phyloP scores from a whole-genome alignment of 345 rosid genomes.

The Brassica rapa region DNA sequence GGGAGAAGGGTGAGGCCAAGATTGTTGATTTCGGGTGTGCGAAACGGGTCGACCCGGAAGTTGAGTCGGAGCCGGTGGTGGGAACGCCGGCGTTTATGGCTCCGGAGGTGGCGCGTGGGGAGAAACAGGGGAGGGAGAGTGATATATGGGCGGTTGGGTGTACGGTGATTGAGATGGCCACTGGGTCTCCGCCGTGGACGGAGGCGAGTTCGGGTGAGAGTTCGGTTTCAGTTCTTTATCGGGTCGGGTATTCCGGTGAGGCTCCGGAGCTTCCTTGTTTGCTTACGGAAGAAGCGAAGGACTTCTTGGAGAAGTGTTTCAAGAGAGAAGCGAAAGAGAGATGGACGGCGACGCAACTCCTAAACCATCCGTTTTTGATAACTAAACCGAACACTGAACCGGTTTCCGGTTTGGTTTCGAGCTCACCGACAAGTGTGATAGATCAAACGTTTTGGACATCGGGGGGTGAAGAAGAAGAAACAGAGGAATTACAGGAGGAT shows the following conservation, averaged over 20 bases:
- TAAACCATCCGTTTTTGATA: slow-evolving; percentile 53
- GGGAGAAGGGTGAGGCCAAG: slow-evolving; percentile 50
- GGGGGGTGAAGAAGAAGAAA: slow-evolving; percentile 38
- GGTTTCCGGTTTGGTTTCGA: slow-evolving; percentile 45
- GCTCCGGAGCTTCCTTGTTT: slow-evolving; percentile 51
- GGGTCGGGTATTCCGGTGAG: slow-evolving; percentile 51
- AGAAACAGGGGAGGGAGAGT: slow-evolving; percentile 57
- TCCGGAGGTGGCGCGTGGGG: slow-evolving; percentile 87
- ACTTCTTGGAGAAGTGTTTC: slow-evolving; percentile 63
- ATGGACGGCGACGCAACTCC: slow-evolving; percentile 56
- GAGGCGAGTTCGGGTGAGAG: slow-evolving; percentile 19
- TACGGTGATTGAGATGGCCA: slow-evolving; percentile 76
- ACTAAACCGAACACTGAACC: slow-evolving; percentile 33
- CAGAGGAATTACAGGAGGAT: slow-evolving; percentile 38
- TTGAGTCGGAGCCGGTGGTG: slow-evolving; percentile 21
- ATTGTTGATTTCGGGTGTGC: slow-evolving; percentile 83
- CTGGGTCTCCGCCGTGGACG: slow-evolving; percentile 58
- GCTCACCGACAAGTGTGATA: slow-evolving; percentile 77
- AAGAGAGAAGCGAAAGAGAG: slow-evolving; percentile 55
- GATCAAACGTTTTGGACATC: slow-evolving; percentile 66
- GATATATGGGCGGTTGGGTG: slow-evolving; percentile 84
- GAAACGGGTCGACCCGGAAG: slow-evolving; percentile 41
- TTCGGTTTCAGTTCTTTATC: slow-evolving; percentile 50
- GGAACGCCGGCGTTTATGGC: slow-evolving; percentile 93
- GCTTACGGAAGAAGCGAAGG: slow-evolving; percentile 53